Evolutionary conservation across 208 protist species (phyloP), one percentile per base, ranked within the genome.

Genomic region (Novymonas esmeraldas): DNA sequence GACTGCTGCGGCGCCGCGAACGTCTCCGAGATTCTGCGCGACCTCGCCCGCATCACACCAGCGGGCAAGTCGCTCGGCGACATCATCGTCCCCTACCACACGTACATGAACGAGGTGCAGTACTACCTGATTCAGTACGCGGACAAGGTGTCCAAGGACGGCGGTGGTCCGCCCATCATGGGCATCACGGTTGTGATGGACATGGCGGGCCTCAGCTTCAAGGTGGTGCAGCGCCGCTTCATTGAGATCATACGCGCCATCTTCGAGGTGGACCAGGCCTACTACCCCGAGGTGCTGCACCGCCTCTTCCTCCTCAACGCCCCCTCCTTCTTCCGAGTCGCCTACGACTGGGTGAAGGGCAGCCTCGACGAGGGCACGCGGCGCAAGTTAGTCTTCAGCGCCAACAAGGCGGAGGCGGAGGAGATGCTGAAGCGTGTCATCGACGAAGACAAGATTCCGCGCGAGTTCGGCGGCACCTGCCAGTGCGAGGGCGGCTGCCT

Each of bases 91-190:
- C 73, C 70, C 0, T 93, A 89, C 34, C 87, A 93, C 73, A 74
- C 79, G 16, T 90, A 90, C 76, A 84, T 87, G 79, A 93, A 93
- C 67, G 78, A 87, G 61, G 79, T 93, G 33, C 82, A 88, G 61
- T 82, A 88, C 70, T 76, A 82, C 48, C 31, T 93, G 26, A 78
- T 89, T 36, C 58, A 69, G 16, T 87, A 93, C 57, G 75, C 72
- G 0, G 65, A 92, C 54, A 28, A 46, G 1, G 36, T 76, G 26
- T 76, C 60, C 14, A 57, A 59, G 60, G 42, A 70, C 34, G 70
- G 62, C 11, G 79, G 76, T 18, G 39, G 66, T 31, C 70, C 73
- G 29, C 34, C 63, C 29, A 82, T 93, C 63, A 72, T 82, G 52
- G 87, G 87, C 57, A 81, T 85, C 36, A 93, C 87, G 9, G 83